A percentile compares a stretch with the other conserved stretches of the same genome.
Conservation (phyloP, 306 rosid genomes). For the Cucumis hystrix region DNA sequence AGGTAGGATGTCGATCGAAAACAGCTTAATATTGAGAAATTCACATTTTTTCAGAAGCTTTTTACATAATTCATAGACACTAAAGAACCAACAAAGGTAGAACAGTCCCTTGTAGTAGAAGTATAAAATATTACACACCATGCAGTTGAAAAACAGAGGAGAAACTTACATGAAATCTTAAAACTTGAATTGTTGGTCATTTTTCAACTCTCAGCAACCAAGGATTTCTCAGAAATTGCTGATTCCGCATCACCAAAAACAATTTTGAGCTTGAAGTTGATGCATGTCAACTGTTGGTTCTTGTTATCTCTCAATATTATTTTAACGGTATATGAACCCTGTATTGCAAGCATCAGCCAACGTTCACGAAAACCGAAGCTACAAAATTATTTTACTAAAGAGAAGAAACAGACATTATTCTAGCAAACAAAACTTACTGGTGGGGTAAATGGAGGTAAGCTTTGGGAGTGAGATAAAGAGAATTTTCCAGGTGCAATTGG, state of each 20-base stretch:
- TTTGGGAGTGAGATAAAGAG: constrained; percentile 58
- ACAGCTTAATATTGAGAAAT: not conserved
- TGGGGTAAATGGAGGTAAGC: constrained; percentile 57
- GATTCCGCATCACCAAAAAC: constrained; percentile 5
- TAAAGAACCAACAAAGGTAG: not conserved
- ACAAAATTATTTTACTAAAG: not conserved
- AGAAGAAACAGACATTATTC: not conserved
- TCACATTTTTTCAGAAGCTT: not conserved
- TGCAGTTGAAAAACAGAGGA: not conserved
- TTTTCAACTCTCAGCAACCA: not conserved
- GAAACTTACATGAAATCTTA: not conserved
- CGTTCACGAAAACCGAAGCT: not conserved
- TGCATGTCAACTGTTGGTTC: constrained; percentile 37
- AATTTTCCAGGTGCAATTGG: constrained; percentile 54
- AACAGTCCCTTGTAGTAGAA: not conserved
- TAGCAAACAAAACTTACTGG: constrained; percentile 41
- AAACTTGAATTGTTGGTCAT: not conserved
- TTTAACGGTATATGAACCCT: constrained; percentile 57
- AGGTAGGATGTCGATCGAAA: not conserved
- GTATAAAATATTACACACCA: not conserved
- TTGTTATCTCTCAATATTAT: constrained; percentile 34
- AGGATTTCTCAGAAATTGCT: not conserved
- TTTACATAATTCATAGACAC: not conserved
- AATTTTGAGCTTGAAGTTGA: constrained; percentile 51
- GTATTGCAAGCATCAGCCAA: constrained; percentile 5